These are phyloP conservation scores for Ceratocystis cubensis DNA, from an alignment of 2,329 filamentous ascomycete genomes.

Conservation along the genomic window DNA sequence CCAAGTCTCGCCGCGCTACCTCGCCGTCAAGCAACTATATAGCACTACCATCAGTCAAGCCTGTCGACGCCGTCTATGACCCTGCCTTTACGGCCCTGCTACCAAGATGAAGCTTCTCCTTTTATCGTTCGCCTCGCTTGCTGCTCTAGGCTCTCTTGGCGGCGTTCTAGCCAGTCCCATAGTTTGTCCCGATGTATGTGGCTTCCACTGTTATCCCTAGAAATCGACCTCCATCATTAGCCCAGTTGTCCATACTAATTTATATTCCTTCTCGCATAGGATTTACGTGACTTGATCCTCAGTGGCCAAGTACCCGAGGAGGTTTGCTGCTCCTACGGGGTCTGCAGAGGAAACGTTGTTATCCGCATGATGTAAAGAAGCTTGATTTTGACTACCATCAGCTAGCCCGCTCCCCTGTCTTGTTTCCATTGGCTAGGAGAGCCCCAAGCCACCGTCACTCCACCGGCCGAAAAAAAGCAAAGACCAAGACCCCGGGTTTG, in stretches of 20 bases:
- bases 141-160: not conserved
- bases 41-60: not conserved
- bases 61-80: not conserved
- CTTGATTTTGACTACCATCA: not conserved
- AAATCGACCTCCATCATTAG: not conserved
- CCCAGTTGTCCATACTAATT: not conserved
- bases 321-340: slow-evolving; percentile 42
- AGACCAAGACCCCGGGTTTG: not conserved
- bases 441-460: not conserved
- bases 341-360: slow-evolving; percentile 39
- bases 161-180: slow-evolving; percentile 16
- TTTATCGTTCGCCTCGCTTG: not conserved
- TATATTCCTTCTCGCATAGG: slow-evolving; percentile 3
- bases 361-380: slow-evolving; percentile 32
- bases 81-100: not conserved
- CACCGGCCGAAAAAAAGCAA: not conserved
- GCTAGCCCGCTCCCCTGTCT: not conserved
- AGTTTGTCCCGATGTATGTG: slow-evolving; percentile 18
- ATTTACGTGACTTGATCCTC: slow-evolving; percentile 33
- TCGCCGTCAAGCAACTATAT: not conserved
- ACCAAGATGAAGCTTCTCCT: slow-evolving; percentile 5
- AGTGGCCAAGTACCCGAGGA: slow-evolving; percentile 36
- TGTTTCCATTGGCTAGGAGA: not conserved
- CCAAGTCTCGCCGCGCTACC: not conserved
- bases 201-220: not conserved